Evolutionary conservation across 495 filamentous ascomycete genomes (phyloP), one percentile per base, ranked within the genome.

Genomic region (Echria macrotheca): DNA sequence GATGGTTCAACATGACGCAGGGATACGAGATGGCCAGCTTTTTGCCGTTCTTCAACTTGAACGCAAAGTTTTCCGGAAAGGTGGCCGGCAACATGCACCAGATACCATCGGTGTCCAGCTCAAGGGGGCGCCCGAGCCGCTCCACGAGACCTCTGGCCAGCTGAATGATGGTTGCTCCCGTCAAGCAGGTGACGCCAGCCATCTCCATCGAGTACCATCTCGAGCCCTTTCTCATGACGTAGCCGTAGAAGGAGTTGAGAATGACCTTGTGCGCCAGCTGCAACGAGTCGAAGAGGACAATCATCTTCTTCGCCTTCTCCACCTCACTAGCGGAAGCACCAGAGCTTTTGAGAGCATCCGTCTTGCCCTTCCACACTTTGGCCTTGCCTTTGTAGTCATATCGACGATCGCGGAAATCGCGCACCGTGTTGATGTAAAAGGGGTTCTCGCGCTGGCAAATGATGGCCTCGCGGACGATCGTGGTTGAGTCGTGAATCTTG

Each of bases 121-220:
- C 93, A 38, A 99, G 73, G 0, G 93, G 93, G 32, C 93, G 82
- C 15, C 93, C 93, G 15, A 99, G 85, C 12, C 93, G 79, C 60
- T 99, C 93, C 9, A 99, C 91, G 14, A 99, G 77, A 56, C 94
- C 86, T 64, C 91, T 80, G 14, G 93, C 93, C 80, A 99, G 84
- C 62, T 97, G 93, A 64, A 99, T 99, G 64, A 99, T 99, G 47
- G 83, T 89, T 12, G 93, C 93, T 47, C 93, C 93, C 1, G 93
- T 99, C 49, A 99, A 69, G 72, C 93, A 99, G 23, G 93, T 99
- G 15, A 99, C 94, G 60, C 93, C 93, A 10, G 93, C 93, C 93
- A 99, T 99, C 66, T 97, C 93, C 87, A 99, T 87, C 29, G 94
- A 97, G 63, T 97, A 99, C 93, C 93, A 99, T 41, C 93, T 78